phyloP scores from a whole-genome alignment of 495 filamentous ascomycete species.

The Apodospora peruviana region DNA sequence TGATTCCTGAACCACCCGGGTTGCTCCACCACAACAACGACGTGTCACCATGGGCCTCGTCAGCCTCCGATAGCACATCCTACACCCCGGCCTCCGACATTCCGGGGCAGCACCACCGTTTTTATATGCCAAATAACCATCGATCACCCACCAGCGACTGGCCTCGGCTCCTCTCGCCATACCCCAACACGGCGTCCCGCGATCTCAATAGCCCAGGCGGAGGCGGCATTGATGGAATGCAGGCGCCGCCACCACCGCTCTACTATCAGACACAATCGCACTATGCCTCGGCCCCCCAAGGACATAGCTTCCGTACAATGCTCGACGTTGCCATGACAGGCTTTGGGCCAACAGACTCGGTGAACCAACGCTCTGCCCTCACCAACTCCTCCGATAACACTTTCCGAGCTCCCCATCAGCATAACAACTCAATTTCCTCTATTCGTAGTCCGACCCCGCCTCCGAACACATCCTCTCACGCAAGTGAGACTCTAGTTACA shows the following conservation, averaged over 20 bases:
- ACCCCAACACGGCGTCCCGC: slow-evolving; percentile 16
- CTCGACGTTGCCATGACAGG: slow-evolving; percentile 16
- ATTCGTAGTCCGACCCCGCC: slow-evolving; percentile 39
- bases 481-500: slow-evolving; percentile 33
- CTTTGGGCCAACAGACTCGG: slow-evolving; percentile 13
- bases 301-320: slow-evolving; percentile 12
- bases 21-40: slow-evolving; percentile 18
- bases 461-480: slow-evolving; percentile 34
- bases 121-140: slow-evolving; percentile 3
- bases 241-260: slow-evolving; percentile 12
- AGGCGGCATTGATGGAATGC: slow-evolving; percentile 16
- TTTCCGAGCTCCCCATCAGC: slow-evolving; percentile 15
- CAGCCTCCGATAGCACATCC: slow-evolving; percentile 43
- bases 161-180: slow-evolving; percentile 19
- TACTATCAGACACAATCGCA: slow-evolving; percentile 14
- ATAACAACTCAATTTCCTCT: slow-evolving; percentile 23
- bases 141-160: slow-evolving; percentile 11
- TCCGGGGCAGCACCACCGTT: slow-evolving; percentile 6
- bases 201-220: slow-evolving; percentile 17
- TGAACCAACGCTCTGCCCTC: slow-evolving; percentile 7
- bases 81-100: slow-evolving; percentile 42
- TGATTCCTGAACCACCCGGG: slow-evolving; percentile 17
- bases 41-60: slow-evolving; percentile 43
- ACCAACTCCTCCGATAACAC: slow-evolving; percentile 6
- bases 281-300: slow-evolving; percentile 1